These are phyloP conservation scores for Meredithiella fracta DNA, from an alignment of 2,329 filamentous ascomycete genomes.

Conservation along the genomic window DNA sequence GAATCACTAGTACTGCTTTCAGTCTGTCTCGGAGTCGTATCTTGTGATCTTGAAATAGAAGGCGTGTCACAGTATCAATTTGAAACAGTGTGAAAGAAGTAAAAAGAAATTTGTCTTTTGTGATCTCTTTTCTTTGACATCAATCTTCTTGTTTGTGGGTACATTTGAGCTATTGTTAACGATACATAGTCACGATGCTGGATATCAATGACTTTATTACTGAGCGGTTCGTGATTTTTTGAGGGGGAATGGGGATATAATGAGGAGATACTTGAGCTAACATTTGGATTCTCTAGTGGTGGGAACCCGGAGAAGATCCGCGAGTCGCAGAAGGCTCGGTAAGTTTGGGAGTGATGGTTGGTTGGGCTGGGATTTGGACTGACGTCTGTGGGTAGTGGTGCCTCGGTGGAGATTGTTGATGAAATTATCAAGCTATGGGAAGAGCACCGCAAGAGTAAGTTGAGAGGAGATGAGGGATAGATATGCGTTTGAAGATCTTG, in stretches of 20 bases:
- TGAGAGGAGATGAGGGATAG: background rate
- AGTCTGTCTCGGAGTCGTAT: background rate
- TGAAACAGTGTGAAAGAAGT: background rate
- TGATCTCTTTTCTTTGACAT: background rate
- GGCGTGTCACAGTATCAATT: background rate
- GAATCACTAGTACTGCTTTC: background rate
- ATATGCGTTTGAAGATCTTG: background rate
- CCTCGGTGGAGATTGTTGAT: slow-evolving; percentile 70
- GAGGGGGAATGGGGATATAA: background rate
- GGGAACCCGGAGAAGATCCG: slow-evolving; percentile 84
- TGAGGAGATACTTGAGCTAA: background rate
- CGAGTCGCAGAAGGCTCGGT: slow-evolving; percentile 72
- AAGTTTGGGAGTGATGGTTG: slow-evolving; percentile 20
- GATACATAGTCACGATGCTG: slow-evolving; percentile 36
- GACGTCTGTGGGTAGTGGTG: slow-evolving; percentile 21
- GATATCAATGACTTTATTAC: slow-evolving; percentile 65
- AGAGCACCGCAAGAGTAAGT: slow-evolving; percentile 59
- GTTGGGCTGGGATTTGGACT: background rate
- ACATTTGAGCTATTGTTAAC: background rate
- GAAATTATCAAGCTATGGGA: slow-evolving; percentile 78
- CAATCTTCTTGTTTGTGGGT: background rate
- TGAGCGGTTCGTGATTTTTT: slow-evolving; percentile 33
- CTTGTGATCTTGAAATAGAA: background rate
- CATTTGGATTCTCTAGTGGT: slow-evolving; percentile 36
- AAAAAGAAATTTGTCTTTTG: too few species aligned